Conservation (phyloP, 2,329 filamentous ascomycete species). For the Talaromyces verruculosus region DNA sequence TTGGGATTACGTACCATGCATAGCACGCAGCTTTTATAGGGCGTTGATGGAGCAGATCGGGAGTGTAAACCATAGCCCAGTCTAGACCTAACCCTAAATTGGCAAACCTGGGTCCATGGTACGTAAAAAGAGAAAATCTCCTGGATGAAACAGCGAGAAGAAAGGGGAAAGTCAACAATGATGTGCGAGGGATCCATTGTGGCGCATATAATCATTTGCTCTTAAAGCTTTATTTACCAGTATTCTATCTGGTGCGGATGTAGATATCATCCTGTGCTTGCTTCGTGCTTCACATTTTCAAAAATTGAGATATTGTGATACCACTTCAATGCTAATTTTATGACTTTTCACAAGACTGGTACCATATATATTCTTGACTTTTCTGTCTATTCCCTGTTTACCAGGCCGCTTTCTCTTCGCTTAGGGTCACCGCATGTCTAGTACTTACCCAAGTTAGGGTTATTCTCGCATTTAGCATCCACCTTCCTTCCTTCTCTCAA, state of each 20-base stretch:
- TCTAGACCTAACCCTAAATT: not conserved
- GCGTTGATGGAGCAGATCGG: not conserved
- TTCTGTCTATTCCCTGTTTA: not conserved
- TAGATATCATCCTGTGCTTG: not conserved
- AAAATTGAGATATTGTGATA: not conserved
- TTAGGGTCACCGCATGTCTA: too few species aligned
- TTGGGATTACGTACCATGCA: not conserved
- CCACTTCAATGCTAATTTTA: not conserved
- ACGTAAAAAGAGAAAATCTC: not conserved
- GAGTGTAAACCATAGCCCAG: not conserved
- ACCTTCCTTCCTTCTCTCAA: not conserved
- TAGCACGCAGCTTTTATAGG: not conserved
- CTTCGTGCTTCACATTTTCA: not conserved
- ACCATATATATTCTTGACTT: not conserved
- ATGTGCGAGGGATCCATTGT: not conserved
- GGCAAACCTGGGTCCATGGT: not conserved
- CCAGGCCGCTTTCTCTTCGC: not conserved
- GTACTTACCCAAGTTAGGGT: not conserved
- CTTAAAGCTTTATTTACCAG: too few species aligned
- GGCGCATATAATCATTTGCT: not conserved
- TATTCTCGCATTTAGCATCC: not conserved
- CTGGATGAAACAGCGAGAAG: not conserved
- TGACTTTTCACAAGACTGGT: not conserved
- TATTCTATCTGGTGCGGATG: too few species aligned
- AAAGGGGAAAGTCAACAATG: not conserved